A percentile compares a stretch with the other conserved stretches of the same genome.
phyloP scores from a whole-genome alignment of 352 stramenopile species.

The Phytophthora constricta region DNA sequence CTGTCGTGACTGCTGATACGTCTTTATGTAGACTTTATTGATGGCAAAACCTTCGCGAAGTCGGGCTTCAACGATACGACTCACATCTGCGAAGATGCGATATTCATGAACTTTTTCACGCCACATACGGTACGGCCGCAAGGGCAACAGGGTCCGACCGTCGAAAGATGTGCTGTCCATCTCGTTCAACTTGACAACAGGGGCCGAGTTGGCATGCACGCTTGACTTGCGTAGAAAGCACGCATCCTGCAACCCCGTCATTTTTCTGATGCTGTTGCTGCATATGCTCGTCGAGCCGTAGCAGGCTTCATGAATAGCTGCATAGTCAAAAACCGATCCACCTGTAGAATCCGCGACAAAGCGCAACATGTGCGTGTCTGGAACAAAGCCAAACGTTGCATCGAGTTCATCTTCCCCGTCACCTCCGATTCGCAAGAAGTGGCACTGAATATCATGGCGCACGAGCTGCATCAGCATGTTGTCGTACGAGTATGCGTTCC shows the following conservation, averaged over 20 bases:
- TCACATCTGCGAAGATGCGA: slow-evolving; percentile 80
- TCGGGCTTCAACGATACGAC: slow-evolving; percentile 83
- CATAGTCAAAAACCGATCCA: slow-evolving; percentile 73
- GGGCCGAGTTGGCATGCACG: slow-evolving; percentile 69
- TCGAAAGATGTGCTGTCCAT: slow-evolving; percentile 80
- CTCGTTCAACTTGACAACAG: slow-evolving; percentile 72
- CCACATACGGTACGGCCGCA: slow-evolving; percentile 87
- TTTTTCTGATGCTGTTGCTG: slow-evolving; percentile 47
- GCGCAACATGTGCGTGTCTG: slow-evolving; percentile 77
- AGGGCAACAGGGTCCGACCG: slow-evolving; percentile 57
- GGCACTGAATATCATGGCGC: slow-evolving; percentile 86
- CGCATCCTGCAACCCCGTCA: slow-evolving; percentile 67
- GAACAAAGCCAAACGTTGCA: slow-evolving; percentile 85
- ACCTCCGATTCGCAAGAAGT: slow-evolving; percentile 81
- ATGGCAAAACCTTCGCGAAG: slow-evolving; percentile 84
- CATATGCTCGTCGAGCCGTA: slow-evolving; percentile 43
- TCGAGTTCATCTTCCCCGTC: slow-evolving; percentile 58
- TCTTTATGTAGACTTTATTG: slow-evolving; percentile 83
- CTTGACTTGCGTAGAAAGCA: slow-evolving; percentile 74
- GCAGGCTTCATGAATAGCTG: slow-evolving; percentile 58
- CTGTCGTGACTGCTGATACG: slow-evolving; percentile 37
- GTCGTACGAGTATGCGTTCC: slow-evolving; percentile 83
- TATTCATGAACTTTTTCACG: slow-evolving; percentile 91
- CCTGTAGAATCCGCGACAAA: slow-evolving; percentile 80
- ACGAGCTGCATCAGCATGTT: slow-evolving; percentile 90